These are phyloP conservation scores for Austroboletus niveus DNA, from an alignment of 1,284 basidiomycete species.

Conservation along the genomic window DNA sequence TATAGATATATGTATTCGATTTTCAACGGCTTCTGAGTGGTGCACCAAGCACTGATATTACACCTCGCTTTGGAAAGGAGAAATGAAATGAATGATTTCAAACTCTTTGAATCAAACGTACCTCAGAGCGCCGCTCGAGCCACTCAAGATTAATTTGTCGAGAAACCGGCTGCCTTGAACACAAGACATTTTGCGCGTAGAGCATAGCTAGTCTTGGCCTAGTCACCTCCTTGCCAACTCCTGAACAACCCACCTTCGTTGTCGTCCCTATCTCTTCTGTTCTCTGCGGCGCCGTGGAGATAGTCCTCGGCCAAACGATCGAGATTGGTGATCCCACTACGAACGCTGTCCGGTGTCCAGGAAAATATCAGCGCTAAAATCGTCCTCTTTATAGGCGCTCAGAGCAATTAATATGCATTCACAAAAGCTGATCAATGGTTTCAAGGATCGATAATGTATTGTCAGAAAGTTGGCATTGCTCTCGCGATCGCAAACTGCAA, in stretches of 20 bases:
- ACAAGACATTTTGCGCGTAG: no score
- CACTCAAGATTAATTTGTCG: no score
- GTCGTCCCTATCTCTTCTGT: not conserved
- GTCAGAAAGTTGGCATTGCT: conserved; percentile 32
- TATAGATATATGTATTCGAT: no score
- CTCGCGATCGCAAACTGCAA: conserved; percentile 23
- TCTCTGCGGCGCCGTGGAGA: conserved; percentile 6
- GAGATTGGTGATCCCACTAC: conserved; percentile 22
- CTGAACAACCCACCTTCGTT: not conserved
- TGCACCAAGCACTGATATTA: no score
- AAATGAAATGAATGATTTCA: no score
- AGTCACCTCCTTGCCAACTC: not conserved
- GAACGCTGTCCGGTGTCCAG: conserved; percentile 17
- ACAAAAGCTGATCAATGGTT: conserved; percentile 11
- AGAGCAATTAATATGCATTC: not conserved
- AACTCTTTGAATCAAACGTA: no score
- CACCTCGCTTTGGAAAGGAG: no score
- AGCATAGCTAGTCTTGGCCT: no score
- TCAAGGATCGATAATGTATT: conserved; percentile 25
- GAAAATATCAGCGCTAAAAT: conserved; percentile 18
- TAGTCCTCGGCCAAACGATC: conserved; percentile 29
- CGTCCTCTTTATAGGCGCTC: conserved; percentile 20
- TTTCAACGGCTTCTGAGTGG: no score
- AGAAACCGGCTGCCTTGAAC: no score
- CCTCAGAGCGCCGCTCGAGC: no score